phyloP scores from a whole-genome alignment of 1,284 basidiomycete species.

The Rugosomyces carneus region DNA sequence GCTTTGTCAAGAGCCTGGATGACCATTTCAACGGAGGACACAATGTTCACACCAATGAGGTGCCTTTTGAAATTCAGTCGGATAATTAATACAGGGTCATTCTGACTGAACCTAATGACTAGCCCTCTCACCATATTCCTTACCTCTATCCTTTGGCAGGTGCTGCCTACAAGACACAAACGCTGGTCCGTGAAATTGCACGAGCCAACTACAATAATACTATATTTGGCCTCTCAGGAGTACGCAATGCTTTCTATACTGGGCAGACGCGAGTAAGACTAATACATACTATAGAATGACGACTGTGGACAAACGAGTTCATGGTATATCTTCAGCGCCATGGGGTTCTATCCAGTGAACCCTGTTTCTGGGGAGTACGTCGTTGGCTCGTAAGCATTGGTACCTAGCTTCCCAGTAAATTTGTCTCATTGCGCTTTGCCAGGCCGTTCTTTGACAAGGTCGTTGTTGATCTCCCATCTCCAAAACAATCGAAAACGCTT shows the following conservation, averaged over 20 bases:
- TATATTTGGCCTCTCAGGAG: slow-evolving; percentile 61
- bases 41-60: slow-evolving; percentile 83
- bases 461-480: slow-evolving; percentile 46
- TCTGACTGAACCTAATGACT: neutral
- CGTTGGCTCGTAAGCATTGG: slow-evolving; percentile 51
- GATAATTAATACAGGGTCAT: neutral
- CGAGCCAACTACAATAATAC: slow-evolving; percentile 60
- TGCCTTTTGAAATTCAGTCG: slow-evolving; percentile 18
- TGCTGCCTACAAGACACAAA: slow-evolving; percentile 64
- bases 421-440: neutral
- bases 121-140: slow-evolving; percentile 80
- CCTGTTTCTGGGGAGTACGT: slow-evolving; percentile 71
- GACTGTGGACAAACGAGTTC: slow-evolving; percentile 89
- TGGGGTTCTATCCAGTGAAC: slow-evolving; percentile 86
- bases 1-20: slow-evolving; percentile 66
- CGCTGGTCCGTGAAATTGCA: slow-evolving; percentile 62
- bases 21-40: slow-evolving; percentile 76
- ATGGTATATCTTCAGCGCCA: slow-evolving; percentile 78
- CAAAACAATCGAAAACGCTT: slow-evolving; percentile 1
- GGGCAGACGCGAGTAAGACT: neutral
- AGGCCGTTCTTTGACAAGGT: slow-evolving; percentile 68
- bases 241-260: slow-evolving; percentile 24
- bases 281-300: slow-evolving; percentile 53
- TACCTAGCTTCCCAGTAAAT: slow-evolving; percentile 15
- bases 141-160: slow-evolving; percentile 74